Evolutionary conservation across 495 filamentous ascomycete species (phyloP).

Genomic region (Stereocaulon alpinum): DNA sequence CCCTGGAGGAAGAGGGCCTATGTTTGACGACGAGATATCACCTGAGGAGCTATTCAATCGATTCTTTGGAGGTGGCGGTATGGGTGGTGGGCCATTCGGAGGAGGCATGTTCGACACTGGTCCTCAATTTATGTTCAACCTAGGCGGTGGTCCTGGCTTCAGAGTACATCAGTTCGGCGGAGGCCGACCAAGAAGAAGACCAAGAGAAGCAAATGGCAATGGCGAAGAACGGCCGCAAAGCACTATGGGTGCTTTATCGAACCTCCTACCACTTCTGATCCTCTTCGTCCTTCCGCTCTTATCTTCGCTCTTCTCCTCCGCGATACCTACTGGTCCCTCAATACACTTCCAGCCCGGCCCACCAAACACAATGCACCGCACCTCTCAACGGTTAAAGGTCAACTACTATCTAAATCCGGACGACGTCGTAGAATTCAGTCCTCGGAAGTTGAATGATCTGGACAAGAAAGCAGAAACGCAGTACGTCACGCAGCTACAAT

Average conservation of each 20-base stretch:
- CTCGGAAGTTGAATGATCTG: slow-evolving; percentile 55
- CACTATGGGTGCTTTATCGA: slow-evolving; percentile 37
- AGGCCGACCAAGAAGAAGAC: slow-evolving; percentile 52
- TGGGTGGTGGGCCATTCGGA: slow-evolving; percentile 54
- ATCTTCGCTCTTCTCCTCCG: slow-evolving; percentile 64
- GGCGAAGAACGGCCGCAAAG: slow-evolving; percentile 41
- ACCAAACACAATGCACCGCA: slow-evolving; percentile 62
- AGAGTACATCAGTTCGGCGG: slow-evolving; percentile 84
- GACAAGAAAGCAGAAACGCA: slow-evolving; percentile 67
- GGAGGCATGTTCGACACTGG: slow-evolving; percentile 54
- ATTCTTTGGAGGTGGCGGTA: slow-evolving; percentile 77
- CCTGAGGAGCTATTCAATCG: slow-evolving; percentile 93
- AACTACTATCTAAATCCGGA: slow-evolving; percentile 76
- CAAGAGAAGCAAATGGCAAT: slow-evolving; percentile 49
- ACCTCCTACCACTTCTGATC: slow-evolving; percentile 75
- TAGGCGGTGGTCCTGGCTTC: slow-evolving; percentile 72
- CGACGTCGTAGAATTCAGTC: slow-evolving; percentile 60
- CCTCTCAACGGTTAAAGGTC: slow-evolving; percentile 57
- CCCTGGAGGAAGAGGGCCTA: slow-evolving; percentile 37
- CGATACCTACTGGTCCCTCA: slow-evolving; percentile 49
- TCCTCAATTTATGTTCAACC: slow-evolving; percentile 83
- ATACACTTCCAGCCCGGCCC: slow-evolving; percentile 55
- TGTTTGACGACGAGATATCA: slow-evolving; percentile 85
- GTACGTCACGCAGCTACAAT: slow-evolving; percentile 53
- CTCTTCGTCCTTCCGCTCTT: slow-evolving; percentile 84